Conservation (phyloP, 2,329 filamentous ascomycete species). For the Scedosporium apiospermum region DNA sequence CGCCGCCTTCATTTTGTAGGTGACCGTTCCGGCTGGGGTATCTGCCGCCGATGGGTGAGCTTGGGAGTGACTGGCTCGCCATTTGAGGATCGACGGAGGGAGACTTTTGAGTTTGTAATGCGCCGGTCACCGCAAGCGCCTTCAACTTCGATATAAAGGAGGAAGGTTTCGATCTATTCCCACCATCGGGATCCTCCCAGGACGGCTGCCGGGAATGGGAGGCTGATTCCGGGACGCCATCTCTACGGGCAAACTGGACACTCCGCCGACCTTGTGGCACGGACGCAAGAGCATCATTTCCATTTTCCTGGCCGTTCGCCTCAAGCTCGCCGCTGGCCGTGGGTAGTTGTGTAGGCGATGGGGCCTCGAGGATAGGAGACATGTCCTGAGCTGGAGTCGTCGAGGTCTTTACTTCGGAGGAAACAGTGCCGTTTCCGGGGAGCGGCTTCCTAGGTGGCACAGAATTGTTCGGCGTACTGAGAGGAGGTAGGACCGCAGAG, state of each 20-base stretch:
- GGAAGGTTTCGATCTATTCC: conserved; percentile 47
- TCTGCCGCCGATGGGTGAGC: conserved; percentile 37
- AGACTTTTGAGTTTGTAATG: conserved; percentile 32
- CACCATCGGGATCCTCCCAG: conserved; percentile 54
- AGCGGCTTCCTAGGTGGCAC: conserved; percentile 2
- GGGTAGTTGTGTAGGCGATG: background rate
- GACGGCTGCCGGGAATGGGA: conserved; percentile 54
- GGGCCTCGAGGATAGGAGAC: background rate
- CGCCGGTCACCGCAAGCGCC: conserved; percentile 52
- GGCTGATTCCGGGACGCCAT: conserved; percentile 34
- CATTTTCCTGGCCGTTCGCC: background rate
- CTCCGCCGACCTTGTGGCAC: conserved; percentile 34
- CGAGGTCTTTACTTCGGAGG: background rate
- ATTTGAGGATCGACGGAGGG: conserved; percentile 17
- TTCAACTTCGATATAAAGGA: conserved; percentile 73
- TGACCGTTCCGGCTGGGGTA: conserved; percentile 25
- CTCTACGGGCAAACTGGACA: conserved; percentile 63
- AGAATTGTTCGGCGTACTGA: background rate
- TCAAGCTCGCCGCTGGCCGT: background rate
- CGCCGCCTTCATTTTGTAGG: conserved; percentile 37
- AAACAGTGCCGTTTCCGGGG: background rate
- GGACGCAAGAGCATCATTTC: background rate
- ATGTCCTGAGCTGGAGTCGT: background rate
- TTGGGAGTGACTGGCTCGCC: conserved; percentile 29
- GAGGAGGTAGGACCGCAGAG: background rate